Base-by-base conservation (phyloP, 768 basidiomycete species). In the Termitomyces sp. region DNA sequence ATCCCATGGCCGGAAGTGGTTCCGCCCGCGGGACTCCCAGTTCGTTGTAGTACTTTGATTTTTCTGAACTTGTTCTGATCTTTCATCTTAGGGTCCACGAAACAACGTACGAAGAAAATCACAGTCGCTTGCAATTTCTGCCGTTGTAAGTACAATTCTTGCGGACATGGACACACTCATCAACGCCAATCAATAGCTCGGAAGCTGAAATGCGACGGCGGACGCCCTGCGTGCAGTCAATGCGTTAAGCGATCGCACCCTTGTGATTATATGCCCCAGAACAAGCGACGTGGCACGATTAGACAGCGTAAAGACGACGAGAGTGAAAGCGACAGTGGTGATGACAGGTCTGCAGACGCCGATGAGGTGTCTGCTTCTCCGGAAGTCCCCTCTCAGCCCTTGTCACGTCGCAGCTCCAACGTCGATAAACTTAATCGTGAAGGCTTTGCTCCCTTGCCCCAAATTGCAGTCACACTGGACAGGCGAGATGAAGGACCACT, bases 51-150 rank as follows among this genome's bases (percentile, higher is more conserved):
- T 80, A 62, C 73, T 77, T 71, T 32, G 45, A 46, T 53, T 57
- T 40, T 35, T 21, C 42, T 40, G 37, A 41, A 5, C n/a, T n/a
- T 21, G 42, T 31, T 27, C 62, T 59, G 31, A 56, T 51, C 25
- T 54, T n/a, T 53, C 38, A 34, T 29, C 10, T n/a, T 63, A 84
- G 85, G 79, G 68, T 81, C 83, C 34, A 77, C 78, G 60, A 86
- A 87, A 62, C 82, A 82, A 62, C 81, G 89, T 56, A 82, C 86
- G 53, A 92, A 91, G 77, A 92, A 93, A 73, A 92, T 92, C 53
- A 90, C 87, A 21, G 90, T 92, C 44, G 91, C 91, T 38, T 93
- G 91, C 76, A 92, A 93, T 71, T 93, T 93, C 70, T 93, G 91
- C 75, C 87, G 91, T 60, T 92, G 91, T 92, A 70, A 74, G 89